Evolutionary conservation across 805 yeast species (phyloP), one percentile per base, ranked within the genome.

Genomic region (Starmerella riodocensis): DNA sequence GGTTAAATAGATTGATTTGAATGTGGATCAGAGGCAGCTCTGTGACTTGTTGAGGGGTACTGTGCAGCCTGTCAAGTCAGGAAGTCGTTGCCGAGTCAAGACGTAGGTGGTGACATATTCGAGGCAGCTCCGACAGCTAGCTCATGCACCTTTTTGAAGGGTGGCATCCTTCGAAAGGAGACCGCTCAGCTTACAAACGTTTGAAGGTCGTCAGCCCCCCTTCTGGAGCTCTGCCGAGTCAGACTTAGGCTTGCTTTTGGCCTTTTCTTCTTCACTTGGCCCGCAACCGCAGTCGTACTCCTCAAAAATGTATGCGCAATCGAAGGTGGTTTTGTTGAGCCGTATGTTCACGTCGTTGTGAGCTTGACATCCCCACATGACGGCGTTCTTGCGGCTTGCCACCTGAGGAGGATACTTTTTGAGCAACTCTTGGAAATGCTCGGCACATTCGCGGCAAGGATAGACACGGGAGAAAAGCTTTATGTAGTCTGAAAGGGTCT

Each of bases 271-370:
- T 49, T 69, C 73, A 51, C 76, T 88, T 36, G 75, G 93, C 1
- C 91, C 94, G 62, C 98, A 88, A 0, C 98, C 98, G 64, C 98
- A 88, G 53, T 86, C 94, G 59, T 91, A 91, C 59, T 83, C 91
- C 50, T 84, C 95, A 39, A 82, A 63, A 40, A 91, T 79, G 6
- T 70, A 73, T 2, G 82, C 67, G 57, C 99, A 91, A 57, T 91
- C 96, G 57, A 84, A 91, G 14, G 67, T 64, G 1, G 69, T 72
- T 51, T 86, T 83, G 4, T 66, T 66, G 32, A 86, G 65, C 37
- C 78, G 64, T 39, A 71, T 72, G 58, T 88, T 88, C 26, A 86
- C 96, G 53, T 75, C 69, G 57, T 88, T 86, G 61, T 86, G 97
- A 4, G 86, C 66, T 53, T 78, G 78, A 56, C 98, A 91, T 1